Percentiles rank a stretch among this genome's conserved stretches.
phyloP scores from a whole-genome alignment of 371 early-diverging fungal species.

The Mucor sp. region DNA sequence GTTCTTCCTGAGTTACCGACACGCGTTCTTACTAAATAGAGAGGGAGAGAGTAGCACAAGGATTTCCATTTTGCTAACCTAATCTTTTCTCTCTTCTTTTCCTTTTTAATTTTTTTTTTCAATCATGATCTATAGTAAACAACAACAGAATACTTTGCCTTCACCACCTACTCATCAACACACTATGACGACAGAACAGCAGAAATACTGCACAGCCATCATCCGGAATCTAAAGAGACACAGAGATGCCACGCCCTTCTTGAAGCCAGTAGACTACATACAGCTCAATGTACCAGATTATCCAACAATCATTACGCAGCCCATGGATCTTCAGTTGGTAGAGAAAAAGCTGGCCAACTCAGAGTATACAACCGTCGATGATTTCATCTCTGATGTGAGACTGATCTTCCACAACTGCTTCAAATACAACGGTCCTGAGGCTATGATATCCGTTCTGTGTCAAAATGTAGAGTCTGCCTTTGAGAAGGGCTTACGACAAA shows the following conservation, averaged over 20 bases:
- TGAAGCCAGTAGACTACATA: slow-evolving; percentile 94
- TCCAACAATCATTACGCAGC: slow-evolving; percentile 85
- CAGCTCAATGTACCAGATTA: slow-evolving; percentile 94
- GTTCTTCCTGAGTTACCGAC: not conserved
- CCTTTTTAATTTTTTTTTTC: not conserved
- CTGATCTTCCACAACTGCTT: slow-evolving; percentile 88
- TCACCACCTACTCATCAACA: slow-evolving; percentile 18
- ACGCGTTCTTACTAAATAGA: not conserved
- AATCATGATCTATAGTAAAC: not conserved
- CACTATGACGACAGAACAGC: slow-evolving; percentile 73
- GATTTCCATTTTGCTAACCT: not conserved
- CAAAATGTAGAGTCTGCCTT: slow-evolving; percentile 76
- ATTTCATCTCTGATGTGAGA: slow-evolving; percentile 77
- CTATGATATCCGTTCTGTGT: slow-evolving; percentile 77
- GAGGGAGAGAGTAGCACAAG: not conserved
- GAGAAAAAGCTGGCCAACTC: slow-evolving; percentile 78
- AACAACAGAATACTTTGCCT: slow-evolving; percentile 14
- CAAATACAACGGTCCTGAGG: slow-evolving; percentile 84
- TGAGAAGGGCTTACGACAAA: slow-evolving; percentile 65
- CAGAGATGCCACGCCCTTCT: slow-evolving; percentile 79
- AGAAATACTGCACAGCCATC: slow-evolving; percentile 79
- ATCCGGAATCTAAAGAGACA: slow-evolving; percentile 74
- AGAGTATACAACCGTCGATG: slow-evolving; percentile 65
- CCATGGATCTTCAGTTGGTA: slow-evolving; percentile 97
- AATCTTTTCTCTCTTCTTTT: slow-evolving; percentile 1